Evolutionary conservation across 2,329 filamentous ascomycete genomes (phyloP), one percentile per base, ranked within the genome.

Genomic region (Tolypocladium album): DNA sequence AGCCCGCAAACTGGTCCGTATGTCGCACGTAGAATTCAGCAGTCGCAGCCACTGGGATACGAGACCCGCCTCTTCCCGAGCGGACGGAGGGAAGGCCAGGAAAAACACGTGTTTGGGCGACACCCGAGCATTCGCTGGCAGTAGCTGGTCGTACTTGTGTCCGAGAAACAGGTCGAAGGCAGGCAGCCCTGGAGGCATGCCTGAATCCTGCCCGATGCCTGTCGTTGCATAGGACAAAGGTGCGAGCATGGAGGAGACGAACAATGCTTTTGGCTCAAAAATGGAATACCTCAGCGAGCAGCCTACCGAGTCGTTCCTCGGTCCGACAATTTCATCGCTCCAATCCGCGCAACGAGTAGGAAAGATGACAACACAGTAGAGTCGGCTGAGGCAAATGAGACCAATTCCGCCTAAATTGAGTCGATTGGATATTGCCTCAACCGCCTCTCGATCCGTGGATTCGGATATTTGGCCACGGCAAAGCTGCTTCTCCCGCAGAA

Each of bases 1-100:
- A 7, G 72, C 42, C 1, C 67, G 66, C 15, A 75, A 65, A 56
- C 75, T 76, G 8, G 71, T 74, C 38, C 73, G 77, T 12, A 84
- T 70, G 22, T 70, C 73, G 63, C 76, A 79, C 2, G 71, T 63
- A 0, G 72, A 64, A 39, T 78, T 72, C 42, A 70, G 73, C 5
- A 64, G 65, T 7, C 70, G 71, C 12, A 85, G 65, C 79, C 80
- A 84, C 22, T 70, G 67, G 36, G 67, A 71, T 2, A 83, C n/a
- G 11, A 78, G 72, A 11, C 69, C 63, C 22, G 71, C 70, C 43
- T 75, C 72, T 13, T 70, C 59, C 9, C 64, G 60, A 36, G 71
- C 70, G 2, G 72, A 70, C 0, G 66, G 64, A 0, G 82, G 80
- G 57, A 84, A 84, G 2, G 78, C 70, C 1, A 85, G 66, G 61